These are phyloP conservation scores for Chimonanthus praecox DNA, from an alignment of 164 flowering plant species.

Conservation along the genomic window DNA sequence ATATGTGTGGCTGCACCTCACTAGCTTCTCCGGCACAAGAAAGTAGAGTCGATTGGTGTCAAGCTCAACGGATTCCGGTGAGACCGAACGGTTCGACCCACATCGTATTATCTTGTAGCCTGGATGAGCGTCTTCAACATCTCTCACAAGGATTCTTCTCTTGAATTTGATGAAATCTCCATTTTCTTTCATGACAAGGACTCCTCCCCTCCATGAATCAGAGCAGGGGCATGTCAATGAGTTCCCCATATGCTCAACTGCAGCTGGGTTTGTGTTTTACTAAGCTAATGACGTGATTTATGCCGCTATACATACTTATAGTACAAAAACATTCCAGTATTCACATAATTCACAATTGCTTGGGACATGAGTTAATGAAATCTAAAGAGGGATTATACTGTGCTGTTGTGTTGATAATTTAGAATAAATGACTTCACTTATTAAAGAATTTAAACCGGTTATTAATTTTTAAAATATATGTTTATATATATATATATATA, in stretches of 20 bases:
- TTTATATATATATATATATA: too few species aligned
- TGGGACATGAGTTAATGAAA: too few species aligned
- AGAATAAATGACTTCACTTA: too few species aligned
- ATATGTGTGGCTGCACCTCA: neutral
- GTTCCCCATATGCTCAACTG: conserved; percentile 3
- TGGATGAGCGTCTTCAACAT: conserved; percentile 5
- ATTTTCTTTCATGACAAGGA: conserved; percentile 14
- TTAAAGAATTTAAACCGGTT: too few species aligned
- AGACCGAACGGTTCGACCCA: conserved; percentile 5
- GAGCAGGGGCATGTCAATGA: conserved; percentile 3
- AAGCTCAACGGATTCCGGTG: conserved; percentile 6
- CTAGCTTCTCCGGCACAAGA: conserved; percentile 10
- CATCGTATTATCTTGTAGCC: conserved; percentile 8
- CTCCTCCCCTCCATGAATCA: neutral
- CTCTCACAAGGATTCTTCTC: conserved; percentile 8
- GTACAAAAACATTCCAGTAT: too few species aligned
- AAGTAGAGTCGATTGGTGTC: conserved; percentile 12
- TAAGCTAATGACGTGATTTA: neutral
- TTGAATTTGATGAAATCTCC: conserved; percentile 11
- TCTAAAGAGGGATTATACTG: too few species aligned
- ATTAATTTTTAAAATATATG: too few species aligned
- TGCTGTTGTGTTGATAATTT: too few species aligned
- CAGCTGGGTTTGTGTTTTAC: neutral
- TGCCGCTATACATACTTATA: too few species aligned
- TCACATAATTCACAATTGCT: too few species aligned